Conservation (phyloP, 2,329 filamentous ascomycete genomes). For the Colletotrichum spinosum region DNA sequence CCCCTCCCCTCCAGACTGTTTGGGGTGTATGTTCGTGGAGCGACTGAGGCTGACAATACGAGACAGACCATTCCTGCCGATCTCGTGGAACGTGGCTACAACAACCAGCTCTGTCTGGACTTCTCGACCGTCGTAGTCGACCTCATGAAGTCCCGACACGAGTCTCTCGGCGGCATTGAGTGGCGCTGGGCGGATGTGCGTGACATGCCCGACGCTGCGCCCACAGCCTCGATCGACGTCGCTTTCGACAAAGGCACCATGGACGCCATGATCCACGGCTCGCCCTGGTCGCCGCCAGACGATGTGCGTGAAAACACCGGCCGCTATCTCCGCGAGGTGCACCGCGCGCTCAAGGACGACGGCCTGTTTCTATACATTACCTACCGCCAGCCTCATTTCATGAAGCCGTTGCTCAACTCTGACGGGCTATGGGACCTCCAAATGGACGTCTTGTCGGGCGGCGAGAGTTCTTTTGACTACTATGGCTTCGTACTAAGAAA, state of each 20-base stretch:
- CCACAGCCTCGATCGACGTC: constrained; percentile 59
- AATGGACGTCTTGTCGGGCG: constrained; percentile 54
- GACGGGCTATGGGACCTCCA: constrained; percentile 56
- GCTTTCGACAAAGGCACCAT: constrained; percentile 69
- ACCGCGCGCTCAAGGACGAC: constrained; percentile 58
- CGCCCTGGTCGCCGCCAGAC: constrained; percentile 62
- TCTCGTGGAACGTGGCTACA: constrained; percentile 59
- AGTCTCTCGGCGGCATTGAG: constrained; percentile 52
- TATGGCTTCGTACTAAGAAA: constrained; percentile 57
- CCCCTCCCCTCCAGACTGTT: neutral
- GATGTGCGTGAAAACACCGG: constrained; percentile 60
- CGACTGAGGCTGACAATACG: neutral
- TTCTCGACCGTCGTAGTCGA: constrained; percentile 66
- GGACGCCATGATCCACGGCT: constrained; percentile 67
- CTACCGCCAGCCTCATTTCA: constrained; percentile 66
- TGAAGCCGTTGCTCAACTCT: constrained; percentile 57
- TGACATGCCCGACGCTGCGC: constrained; percentile 54
- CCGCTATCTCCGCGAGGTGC: constrained; percentile 62
- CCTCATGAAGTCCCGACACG: constrained; percentile 60
- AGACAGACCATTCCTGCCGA: constrained; percentile 63
- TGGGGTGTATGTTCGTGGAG: neutral
- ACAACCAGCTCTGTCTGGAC: constrained; percentile 65
- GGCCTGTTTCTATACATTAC: constrained; percentile 65
- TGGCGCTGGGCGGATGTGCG: constrained; percentile 66
- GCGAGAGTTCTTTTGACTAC: constrained; percentile 59